Evolutionary conservation across 345 rosid species (phyloP), one percentile per base, ranked within the genome.

Genomic region (Lepidium aucheri): DNA sequence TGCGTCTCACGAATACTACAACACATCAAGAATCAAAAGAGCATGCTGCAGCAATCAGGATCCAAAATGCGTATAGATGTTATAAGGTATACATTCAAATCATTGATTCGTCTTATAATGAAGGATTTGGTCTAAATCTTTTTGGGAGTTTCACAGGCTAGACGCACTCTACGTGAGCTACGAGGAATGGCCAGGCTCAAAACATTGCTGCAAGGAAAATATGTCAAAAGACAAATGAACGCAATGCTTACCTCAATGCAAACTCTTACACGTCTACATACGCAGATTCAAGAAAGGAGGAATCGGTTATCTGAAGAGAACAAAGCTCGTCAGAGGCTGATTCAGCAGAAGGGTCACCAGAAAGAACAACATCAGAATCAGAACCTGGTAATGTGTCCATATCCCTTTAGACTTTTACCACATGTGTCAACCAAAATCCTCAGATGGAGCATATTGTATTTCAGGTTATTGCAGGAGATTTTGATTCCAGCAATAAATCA

Each of bases 221-320:
- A 84, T 4, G 90, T 90, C 16, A 86, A 83, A 76, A 79, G 86
- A 50, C 98, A 93, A 80, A 90, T 92, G 40, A 70, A 74, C 10
- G 73, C 84, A 22, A 86, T 95, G 42, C 79, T 93, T 52, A 78
- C 76, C 42, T 88, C 91, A 74, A 93, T 93, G 98, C 97, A 90
- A 70, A 85, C 95, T 45, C 86, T 90, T 12, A 82, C 92, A 53
- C 83, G 82, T 30, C 78, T 93, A 51, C 98, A 93, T 74, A 73
- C 83, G 63, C 95, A 88, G 74, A 81, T 93, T 65, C 82, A 81
- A 15, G 78, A 75, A 3, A 82, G 97, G 80, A 88, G 97, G 73
- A 77, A 74, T 55, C 73, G 96, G 51, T 81, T 88, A 81, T 77
- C 86, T 1, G 85, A 83, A 70, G 96, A 93, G 78, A 93, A 90